These are phyloP conservation scores for Nothopassalora personata DNA, from an alignment of 2,329 filamentous ascomycete species.

Conservation along the genomic window DNA sequence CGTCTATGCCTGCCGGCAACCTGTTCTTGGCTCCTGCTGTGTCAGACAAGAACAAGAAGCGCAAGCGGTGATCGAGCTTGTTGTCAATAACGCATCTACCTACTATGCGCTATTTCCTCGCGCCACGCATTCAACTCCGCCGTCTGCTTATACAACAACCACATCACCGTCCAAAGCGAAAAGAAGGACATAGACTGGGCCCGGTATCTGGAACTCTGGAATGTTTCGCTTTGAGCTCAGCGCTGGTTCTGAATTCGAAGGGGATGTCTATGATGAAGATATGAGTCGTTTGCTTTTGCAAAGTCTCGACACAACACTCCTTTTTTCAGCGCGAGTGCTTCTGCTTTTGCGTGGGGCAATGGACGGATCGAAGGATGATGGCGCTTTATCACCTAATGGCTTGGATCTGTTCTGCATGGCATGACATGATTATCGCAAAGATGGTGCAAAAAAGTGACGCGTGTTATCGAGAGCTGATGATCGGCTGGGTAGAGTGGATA, in stretches of 20 bases:
- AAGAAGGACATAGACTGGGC: background rate
- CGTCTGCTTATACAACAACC: background rate
- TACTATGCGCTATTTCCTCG: background rate
- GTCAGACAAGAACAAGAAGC: constrained; percentile 65
- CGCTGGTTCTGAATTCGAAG: background rate
- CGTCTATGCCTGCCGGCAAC: constrained; percentile 24
- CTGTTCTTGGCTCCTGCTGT: constrained; percentile 33
- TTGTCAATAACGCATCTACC: background rate
- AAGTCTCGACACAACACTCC: background rate
- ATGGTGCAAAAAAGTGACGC: background rate
- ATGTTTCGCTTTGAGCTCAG: background rate
- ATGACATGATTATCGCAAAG: background rate
- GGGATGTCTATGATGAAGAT: constrained; percentile 9
- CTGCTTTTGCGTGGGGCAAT: background rate
- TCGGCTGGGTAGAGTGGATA: background rate
- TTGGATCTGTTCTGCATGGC: background rate
- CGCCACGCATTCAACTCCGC: background rate
- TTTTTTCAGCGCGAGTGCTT: background rate
- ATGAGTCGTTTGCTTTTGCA: constrained; percentile 12
- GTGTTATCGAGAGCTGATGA: background rate
- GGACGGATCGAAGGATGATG: background rate
- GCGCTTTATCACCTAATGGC: background rate
- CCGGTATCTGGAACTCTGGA: background rate
- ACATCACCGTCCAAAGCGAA: background rate
- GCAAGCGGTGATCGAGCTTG: constrained; percentile 43